phyloP scores from a whole-genome alignment of 2,329 filamentous ascomycete genomes.

The Claviceps sp. region DNA sequence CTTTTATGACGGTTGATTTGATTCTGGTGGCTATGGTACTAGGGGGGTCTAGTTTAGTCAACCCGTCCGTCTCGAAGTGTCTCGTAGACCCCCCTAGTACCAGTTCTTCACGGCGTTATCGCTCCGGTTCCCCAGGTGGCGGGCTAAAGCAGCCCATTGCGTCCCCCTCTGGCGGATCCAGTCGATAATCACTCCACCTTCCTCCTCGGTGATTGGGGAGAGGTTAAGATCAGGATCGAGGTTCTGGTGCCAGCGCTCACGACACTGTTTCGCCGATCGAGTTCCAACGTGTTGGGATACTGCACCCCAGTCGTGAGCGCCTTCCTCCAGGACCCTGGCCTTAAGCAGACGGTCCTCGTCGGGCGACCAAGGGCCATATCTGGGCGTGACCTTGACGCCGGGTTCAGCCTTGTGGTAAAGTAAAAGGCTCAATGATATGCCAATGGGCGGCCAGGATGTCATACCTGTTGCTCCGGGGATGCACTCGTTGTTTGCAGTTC shows the following conservation, averaged over 20 bases:
- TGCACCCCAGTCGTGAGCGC: constrained; percentile 78
- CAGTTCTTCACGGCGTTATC: constrained; percentile 97
- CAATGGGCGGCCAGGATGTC: not conserved
- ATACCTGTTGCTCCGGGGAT: not conserved
- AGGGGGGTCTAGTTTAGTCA: no score
- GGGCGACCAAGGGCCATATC: constrained; percentile 70
- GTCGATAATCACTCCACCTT: constrained; percentile 60
- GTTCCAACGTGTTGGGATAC: constrained; percentile 65
- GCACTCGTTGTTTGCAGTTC: not conserved
- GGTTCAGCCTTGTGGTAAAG: not conserved
- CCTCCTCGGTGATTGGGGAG: constrained; percentile 58
- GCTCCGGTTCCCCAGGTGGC: constrained; percentile 68
- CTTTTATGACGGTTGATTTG: constrained; percentile 40
- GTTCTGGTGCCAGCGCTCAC: constrained; percentile 89
- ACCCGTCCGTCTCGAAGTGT: no score
- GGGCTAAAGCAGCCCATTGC: constrained; percentile 85
- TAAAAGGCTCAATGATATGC: not conserved
- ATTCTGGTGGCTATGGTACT: constrained; percentile 88
- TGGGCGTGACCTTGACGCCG: constrained; percentile 9
- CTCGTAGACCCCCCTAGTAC: constrained; percentile 58
- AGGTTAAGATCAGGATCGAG: constrained; percentile 66
- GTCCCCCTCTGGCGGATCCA: constrained; percentile 70
- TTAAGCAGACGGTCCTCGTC: constrained; percentile 61
- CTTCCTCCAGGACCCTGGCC: constrained; percentile 56
- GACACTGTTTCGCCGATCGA: constrained; percentile 84